These are phyloP conservation scores for Mikania micrantha DNA, from an alignment of 129 eudicot genomes.

Conservation along the genomic window DNA sequence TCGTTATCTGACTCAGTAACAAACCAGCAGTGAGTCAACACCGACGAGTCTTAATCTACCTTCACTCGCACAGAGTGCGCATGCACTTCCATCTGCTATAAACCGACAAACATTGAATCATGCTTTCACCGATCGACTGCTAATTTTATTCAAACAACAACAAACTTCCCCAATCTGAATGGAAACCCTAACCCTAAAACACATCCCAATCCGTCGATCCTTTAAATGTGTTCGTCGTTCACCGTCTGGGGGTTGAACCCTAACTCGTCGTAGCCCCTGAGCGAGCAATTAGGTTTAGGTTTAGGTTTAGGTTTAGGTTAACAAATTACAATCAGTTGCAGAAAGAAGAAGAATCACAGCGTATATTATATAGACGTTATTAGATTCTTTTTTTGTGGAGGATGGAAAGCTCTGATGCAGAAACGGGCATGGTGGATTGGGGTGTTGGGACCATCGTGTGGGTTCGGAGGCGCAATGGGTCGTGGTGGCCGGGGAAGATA, in stretches of 20 bases:
- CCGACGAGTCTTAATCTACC: conserved; percentile 24
- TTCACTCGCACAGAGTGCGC: conserved; percentile 10
- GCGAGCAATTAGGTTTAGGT: conserved; percentile 15
- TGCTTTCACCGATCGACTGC: conserved; percentile 22
- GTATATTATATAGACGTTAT: conserved; percentile 1
- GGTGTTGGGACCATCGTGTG: conserved; percentile 86
- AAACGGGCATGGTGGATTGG: conserved; percentile 46
- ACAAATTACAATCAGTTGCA: background rate
- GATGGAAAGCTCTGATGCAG: conserved; percentile 74
- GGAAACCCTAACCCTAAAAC: conserved; percentile 69
- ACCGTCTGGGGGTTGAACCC: conserved; percentile 47
- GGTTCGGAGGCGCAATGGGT: conserved; percentile 95
- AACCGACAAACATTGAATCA: background rate
- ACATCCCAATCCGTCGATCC: conserved; percentile 27
- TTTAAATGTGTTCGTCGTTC: conserved; percentile 29
- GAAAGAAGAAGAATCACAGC: background rate
- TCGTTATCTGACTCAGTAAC: conserved; percentile 11
- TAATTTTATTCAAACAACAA: conserved; percentile 2
- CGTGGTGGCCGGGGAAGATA: conserved; percentile 99
- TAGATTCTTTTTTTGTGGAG: background rate
- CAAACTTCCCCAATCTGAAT: conserved; percentile 38
- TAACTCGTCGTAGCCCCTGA: conserved; percentile 1
- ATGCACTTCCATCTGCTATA: background rate
- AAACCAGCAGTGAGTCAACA: conserved; percentile 33
- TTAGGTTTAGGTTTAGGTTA: background rate